A percentile compares a stretch with the other conserved stretches of the same genome.
phyloP scores from a whole-genome alignment of 2,329 filamentous ascomycete species.

The Knufia fluminis region DNA sequence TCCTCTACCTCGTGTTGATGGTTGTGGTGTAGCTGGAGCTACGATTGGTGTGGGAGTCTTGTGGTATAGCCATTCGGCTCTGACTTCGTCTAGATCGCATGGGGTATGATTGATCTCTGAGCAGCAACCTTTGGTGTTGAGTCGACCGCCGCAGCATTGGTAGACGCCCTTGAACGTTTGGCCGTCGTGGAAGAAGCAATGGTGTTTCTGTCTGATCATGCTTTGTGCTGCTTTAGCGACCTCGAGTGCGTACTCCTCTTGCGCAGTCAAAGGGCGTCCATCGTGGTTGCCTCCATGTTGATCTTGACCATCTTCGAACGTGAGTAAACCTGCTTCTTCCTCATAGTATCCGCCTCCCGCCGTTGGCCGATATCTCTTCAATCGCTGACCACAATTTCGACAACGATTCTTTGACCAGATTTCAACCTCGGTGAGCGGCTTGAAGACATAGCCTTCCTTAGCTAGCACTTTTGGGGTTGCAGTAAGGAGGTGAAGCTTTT shows the following conservation, averaged over 20 bases:
- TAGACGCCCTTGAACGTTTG: neutral
- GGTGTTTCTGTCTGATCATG: neutral
- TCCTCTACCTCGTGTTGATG: neutral
- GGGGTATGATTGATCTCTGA: conserved; percentile 1
- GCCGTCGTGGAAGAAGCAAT: conserved; percentile 8
- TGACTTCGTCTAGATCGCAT: neutral
- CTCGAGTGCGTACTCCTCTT: neutral
- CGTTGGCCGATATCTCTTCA: conserved; percentile 4
- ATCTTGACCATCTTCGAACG: neutral
- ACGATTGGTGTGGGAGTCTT: conserved; percentile 10
- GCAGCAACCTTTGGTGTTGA: conserved; percentile 4
- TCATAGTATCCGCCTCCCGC: neutral
- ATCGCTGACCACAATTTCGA: conserved; percentile 6
- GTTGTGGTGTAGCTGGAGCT: conserved; percentile 1
- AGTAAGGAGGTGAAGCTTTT: conserved; percentile 14
- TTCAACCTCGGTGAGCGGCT: conserved; percentile 12
- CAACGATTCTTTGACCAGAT: conserved; percentile 18
- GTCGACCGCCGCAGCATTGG: conserved; percentile 1
- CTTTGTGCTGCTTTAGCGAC: neutral
- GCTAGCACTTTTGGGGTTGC: conserved; percentile 10
- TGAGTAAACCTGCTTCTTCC: neutral
- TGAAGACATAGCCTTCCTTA: conserved; percentile 14
- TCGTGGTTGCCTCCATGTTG: neutral
- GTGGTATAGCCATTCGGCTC: conserved; percentile 6
- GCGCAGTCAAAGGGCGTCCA: neutral